These are phyloP conservation scores for Prunus yedoensis DNA, from an alignment of 331 rosid genomes.

Conservation along the genomic window DNA sequence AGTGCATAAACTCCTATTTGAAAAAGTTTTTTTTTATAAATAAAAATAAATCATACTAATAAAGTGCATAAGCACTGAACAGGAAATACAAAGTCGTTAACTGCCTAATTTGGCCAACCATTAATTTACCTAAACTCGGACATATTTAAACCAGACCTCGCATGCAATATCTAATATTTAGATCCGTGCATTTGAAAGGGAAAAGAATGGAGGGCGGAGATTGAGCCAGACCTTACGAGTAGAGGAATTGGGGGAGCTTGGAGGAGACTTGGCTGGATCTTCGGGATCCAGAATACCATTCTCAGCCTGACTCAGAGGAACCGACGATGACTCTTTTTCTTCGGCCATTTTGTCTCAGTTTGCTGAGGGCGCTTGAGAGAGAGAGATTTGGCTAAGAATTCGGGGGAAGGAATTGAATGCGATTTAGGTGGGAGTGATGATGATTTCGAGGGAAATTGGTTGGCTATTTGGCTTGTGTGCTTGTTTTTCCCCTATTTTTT, in stretches of 20 bases:
- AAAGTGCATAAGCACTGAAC: too few relatives aligned
- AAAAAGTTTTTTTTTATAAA: too few relatives aligned
- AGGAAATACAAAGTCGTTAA: too few relatives aligned
- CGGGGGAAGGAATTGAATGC: neutral
- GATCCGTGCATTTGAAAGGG: neutral
- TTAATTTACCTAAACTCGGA: neutral
- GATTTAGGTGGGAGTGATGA: neutral
- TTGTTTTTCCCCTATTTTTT: too few relatives aligned
- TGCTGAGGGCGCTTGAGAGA: neutral
- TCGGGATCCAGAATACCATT: conserved; percentile 75
- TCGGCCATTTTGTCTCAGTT: conserved; percentile 55
- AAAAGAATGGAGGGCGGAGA: conserved; percentile 6
- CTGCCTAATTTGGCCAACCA: neutral
- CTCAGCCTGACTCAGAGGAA: conserved; percentile 82
- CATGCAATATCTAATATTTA: neutral
- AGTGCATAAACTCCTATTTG: too few relatives aligned
- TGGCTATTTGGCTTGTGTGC: too few relatives aligned
- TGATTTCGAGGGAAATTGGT: neutral
- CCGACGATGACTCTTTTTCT: conserved; percentile 74
- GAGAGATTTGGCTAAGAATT: neutral
- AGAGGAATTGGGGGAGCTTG: conserved; percentile 72
- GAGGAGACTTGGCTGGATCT: conserved; percentile 84
- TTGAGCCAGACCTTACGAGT: conserved; percentile 69
- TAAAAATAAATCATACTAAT: too few relatives aligned
- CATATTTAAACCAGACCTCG: neutral